Evolutionary conservation across 345 rosid species (phyloP).

Genomic region (Durio zibethinus): DNA sequence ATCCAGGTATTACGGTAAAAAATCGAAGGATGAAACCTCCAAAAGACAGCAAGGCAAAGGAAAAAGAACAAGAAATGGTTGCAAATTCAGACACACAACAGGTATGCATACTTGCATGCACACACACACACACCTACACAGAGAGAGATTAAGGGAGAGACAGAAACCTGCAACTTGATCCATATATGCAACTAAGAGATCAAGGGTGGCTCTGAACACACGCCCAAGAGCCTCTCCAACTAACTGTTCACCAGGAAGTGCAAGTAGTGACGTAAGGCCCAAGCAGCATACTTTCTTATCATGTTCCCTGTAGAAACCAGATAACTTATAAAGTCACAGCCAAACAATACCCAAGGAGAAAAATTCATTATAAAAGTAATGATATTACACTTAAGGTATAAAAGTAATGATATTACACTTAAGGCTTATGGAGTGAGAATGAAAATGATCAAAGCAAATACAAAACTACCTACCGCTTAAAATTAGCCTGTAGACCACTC

Average conservation of each 20-base stretch:
- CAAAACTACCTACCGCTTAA: slow-evolving; percentile 56
- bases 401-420: not conserved
- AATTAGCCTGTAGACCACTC: slow-evolving; percentile 73
- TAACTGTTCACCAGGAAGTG: slow-evolving; percentile 79
- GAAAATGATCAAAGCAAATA: not conserved
- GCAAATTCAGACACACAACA: slow-evolving; percentile 1
- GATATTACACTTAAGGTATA: not conserved
- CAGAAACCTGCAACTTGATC: slow-evolving; percentile 88
- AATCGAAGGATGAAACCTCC: not conserved
- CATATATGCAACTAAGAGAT: slow-evolving; percentile 81
- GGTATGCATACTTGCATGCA: not conserved
- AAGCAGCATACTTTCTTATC: slow-evolving; percentile 97
- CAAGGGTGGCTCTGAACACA: slow-evolving; percentile 80
- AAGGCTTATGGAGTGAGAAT: not conserved
- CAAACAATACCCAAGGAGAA: not conserved
- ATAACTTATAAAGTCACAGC: slow-evolving; percentile 14
- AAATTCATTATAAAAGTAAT: not conserved
- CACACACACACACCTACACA: not conserved
- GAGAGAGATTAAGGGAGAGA: not conserved
- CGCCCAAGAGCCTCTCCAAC: slow-evolving; percentile 86
- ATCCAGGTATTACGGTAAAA: not conserved
- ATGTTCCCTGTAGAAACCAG: slow-evolving; percentile 64
- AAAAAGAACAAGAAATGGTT: not conserved
- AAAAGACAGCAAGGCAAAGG: not conserved
- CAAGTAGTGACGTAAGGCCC: slow-evolving; percentile 86